Evolutionary conservation across 2,329 filamentous ascomycete genomes (phyloP).

Genomic region (Plenodomus lindquistii): DNA sequence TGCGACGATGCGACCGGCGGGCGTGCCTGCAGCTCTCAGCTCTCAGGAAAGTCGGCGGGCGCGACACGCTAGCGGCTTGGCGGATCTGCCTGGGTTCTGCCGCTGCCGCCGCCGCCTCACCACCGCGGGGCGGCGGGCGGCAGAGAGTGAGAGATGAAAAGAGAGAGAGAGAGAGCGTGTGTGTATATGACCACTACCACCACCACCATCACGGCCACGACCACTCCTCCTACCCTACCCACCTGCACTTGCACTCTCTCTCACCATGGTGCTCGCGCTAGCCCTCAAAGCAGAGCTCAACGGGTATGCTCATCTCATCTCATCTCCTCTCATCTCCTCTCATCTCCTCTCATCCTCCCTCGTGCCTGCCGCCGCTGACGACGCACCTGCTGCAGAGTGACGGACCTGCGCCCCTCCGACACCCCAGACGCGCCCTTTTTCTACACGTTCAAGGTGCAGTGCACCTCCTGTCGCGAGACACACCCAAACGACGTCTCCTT

Average conservation of each 20-base stretch:
- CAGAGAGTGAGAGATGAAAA: too few relatives aligned
- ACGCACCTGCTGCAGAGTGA: slow-evolving; percentile 66
- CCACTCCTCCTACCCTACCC: neutral
- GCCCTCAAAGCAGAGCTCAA: slow-evolving; percentile 45
- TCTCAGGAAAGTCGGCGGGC: neutral
- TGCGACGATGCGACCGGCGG: neutral
- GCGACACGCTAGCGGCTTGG: neutral
- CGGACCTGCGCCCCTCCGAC: slow-evolving; percentile 83
- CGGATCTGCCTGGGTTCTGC: neutral
- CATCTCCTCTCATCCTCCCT: neutral
- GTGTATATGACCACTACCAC: neutral
- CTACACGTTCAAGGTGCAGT: slow-evolving; percentile 98
- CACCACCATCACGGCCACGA: neutral
- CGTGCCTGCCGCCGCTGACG: neutral
- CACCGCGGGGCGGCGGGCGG: too few relatives aligned
- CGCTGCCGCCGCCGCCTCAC: neutral
- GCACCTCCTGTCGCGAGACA: slow-evolving; percentile 91
- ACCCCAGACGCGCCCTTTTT: slow-evolving; percentile 82
- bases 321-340: too few relatives aligned
- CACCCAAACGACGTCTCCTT: slow-evolving; percentile 86
- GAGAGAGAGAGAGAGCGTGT: too few relatives aligned
- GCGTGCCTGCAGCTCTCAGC: neutral
- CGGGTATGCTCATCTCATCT: slow-evolving; percentile 21
- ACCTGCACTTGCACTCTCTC: neutral
- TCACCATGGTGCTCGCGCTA: slow-evolving; percentile 43